Evolutionary conservation across 345 rosid species (phyloP).

Genomic region (Boechera retrofracta): DNA sequence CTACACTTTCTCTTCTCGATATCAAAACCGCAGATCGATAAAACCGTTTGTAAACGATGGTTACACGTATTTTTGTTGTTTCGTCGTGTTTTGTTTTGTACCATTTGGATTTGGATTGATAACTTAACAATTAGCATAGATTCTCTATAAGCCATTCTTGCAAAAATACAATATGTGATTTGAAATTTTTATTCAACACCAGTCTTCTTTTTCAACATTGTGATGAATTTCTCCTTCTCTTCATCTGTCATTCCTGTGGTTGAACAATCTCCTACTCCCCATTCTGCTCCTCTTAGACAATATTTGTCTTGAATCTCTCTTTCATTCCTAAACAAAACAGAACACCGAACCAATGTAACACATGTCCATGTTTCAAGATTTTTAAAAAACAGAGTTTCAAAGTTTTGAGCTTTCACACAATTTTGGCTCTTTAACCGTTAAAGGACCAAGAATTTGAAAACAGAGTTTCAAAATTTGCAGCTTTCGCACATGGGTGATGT

Average conservation of each 20-base stretch:
- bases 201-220: slow-evolving; percentile 71
- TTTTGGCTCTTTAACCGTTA: not conserved
- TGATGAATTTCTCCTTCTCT: slow-evolving; percentile 79
- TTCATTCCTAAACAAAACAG: slow-evolving; percentile 56
- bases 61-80: not conserved
- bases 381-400: not conserved
- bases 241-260: slow-evolving; percentile 77
- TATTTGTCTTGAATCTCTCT: slow-evolving; percentile 74
- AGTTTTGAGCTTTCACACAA: slow-evolving; percentile 1
- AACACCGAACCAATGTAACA: not conserved
- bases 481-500: not conserved
- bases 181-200: slow-evolving; percentile 42
- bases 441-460: not conserved
- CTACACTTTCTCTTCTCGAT: slow-evolving; percentile 34
- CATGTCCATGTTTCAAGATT: not conserved
- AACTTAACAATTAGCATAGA: slow-evolving; percentile 39
- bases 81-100: not conserved
- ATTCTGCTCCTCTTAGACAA: slow-evolving; percentile 89
- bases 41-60: not conserved
- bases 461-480: slow-evolving; percentile 7
- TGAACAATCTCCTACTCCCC: slow-evolving; percentile 98
- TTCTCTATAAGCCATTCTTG: slow-evolving; percentile 11
- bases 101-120: slow-evolving; percentile 37
- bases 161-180: slow-evolving; percentile 14
- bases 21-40: not conserved